phyloP scores from a whole-genome alignment of 768 basidiomycete genomes.

The Chalciporus chontae region DNA sequence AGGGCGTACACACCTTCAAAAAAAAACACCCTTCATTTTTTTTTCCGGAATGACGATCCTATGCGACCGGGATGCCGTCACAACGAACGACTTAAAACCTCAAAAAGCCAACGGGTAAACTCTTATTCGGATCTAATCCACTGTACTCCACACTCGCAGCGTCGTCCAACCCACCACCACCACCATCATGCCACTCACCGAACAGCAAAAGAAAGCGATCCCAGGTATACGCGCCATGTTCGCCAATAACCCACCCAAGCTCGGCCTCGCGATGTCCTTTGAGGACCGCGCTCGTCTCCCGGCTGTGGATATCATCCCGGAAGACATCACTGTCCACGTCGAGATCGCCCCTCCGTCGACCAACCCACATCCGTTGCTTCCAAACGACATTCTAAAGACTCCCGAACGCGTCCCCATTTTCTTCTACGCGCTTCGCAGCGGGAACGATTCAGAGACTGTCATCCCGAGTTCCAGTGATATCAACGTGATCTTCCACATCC shows the following conservation, averaged over 20 bases:
- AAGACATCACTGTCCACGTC: slow-evolving; percentile 1
- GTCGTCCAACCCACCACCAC: too few species aligned
- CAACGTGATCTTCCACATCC: slow-evolving; percentile 12
- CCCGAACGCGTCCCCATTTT: slow-evolving; percentile 11
- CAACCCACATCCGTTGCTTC: not conserved
- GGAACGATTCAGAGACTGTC: not conserved
- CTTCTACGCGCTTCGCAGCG: slow-evolving; percentile 1
- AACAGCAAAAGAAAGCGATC: slow-evolving; percentile 4
- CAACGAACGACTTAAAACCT: too few species aligned
- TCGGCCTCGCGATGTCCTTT: not conserved
- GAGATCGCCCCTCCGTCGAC: slow-evolving; percentile 3
- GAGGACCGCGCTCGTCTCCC: slow-evolving; percentile 4
- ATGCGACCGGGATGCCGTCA: too few species aligned
- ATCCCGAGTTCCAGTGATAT: not conserved
- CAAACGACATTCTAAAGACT: not conserved
- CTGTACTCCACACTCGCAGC: too few species aligned
- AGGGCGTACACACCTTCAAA: too few species aligned
- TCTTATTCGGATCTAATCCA: too few species aligned
- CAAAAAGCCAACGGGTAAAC: too few species aligned
- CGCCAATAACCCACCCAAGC: not conserved
- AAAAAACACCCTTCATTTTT: too few species aligned
- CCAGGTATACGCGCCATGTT: not conserved
- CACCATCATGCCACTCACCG: slow-evolving; percentile 6
- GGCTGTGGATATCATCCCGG: not conserved
- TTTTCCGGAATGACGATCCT: too few species aligned